A percentile compares a stretch with the other conserved stretches of the same genome.
Evolutionary conservation across 805 yeast species (phyloP).

Genomic region (Ogataea nitratoaversa): DNA sequence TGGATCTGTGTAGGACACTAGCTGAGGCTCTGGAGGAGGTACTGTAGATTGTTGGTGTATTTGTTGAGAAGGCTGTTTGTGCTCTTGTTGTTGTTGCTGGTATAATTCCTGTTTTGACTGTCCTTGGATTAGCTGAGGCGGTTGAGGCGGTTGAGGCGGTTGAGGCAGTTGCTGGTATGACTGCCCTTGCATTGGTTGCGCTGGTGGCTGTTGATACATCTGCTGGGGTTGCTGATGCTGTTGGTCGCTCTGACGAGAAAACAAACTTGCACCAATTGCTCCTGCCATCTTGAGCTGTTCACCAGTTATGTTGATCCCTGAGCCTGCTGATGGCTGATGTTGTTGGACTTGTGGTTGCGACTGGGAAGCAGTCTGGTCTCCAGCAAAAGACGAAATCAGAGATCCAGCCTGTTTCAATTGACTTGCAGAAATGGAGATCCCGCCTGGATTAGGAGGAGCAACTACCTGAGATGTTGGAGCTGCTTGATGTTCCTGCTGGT

Average conservation of each 20-base stretch:
- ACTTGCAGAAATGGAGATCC: slow-evolving; percentile 8
- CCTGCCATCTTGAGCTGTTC: slow-evolving; percentile 15
- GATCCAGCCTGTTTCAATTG: slow-evolving; percentile 17
- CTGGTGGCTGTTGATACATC: slow-evolving; percentile 1
- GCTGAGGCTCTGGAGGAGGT: background rate
- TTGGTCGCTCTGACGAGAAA: slow-evolving; percentile 3
- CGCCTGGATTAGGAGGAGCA: slow-evolving; percentile 12
- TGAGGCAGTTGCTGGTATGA: background rate
- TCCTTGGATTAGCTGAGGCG: too few relatives aligned
- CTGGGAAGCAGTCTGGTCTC: slow-evolving; percentile 5
- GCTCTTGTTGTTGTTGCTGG: background rate
- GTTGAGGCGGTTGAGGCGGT: background rate
- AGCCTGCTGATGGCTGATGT: background rate
- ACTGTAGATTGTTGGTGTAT: background rate
- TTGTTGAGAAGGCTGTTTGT: too few relatives aligned
- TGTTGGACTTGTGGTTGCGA: slow-evolving; percentile 8
- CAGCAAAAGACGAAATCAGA: slow-evolving; percentile 5
- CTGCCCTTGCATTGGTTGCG: background rate
- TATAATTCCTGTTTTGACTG: too few relatives aligned
- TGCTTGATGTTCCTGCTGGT: too few relatives aligned
- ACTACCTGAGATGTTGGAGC: background rate
- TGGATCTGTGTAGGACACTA: background rate
- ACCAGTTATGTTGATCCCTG: slow-evolving; percentile 7
- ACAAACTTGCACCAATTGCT: slow-evolving; percentile 5
- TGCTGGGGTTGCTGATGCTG: slow-evolving; percentile 5